Evolutionary conservation across 2,329 filamentous ascomycete genomes (phyloP).

Genomic region (Diaporthe vexans): DNA sequence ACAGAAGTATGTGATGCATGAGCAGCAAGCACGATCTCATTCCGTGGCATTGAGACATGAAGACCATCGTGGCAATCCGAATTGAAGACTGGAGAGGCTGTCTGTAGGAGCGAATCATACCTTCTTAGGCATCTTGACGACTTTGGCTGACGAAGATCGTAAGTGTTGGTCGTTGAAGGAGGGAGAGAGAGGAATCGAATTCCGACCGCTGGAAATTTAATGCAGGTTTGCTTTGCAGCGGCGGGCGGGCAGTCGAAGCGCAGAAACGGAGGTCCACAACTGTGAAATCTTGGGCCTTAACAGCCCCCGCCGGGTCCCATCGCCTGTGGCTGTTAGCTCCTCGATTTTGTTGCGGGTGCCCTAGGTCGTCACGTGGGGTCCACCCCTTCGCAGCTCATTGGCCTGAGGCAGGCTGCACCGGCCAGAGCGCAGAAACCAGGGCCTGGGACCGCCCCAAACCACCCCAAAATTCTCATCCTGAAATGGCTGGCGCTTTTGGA

Average conservation of each 20-base stretch:
- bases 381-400: background rate
- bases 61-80: background rate
- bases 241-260: background rate
- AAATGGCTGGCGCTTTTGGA: background rate
- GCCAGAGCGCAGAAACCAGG: background rate
- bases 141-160: slow-evolving; percentile 55
- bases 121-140: slow-evolving; percentile 80
- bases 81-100: background rate
- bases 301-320: background rate
- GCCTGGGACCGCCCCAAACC: background rate
- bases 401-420: background rate
- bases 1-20: background rate
- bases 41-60: background rate
- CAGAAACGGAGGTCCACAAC: slow-evolving; percentile 24
- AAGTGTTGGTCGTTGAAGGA: slow-evolving; percentile 45
- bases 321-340: background rate
- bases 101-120: slow-evolving; percentile 53
- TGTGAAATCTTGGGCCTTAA: background rate
- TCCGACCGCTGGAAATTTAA: slow-evolving; percentile 23
- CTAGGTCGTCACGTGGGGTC: slow-evolving; percentile 14
- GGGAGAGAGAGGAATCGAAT: background rate
- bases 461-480: slow-evolving; percentile 21
- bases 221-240: slow-evolving; percentile 28
- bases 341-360: background rate
- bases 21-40: background rate